Evolutionary conservation across 805 yeast species (phyloP), one percentile per base, ranked within the genome.

Genomic region (Lachancea waltii): DNA sequence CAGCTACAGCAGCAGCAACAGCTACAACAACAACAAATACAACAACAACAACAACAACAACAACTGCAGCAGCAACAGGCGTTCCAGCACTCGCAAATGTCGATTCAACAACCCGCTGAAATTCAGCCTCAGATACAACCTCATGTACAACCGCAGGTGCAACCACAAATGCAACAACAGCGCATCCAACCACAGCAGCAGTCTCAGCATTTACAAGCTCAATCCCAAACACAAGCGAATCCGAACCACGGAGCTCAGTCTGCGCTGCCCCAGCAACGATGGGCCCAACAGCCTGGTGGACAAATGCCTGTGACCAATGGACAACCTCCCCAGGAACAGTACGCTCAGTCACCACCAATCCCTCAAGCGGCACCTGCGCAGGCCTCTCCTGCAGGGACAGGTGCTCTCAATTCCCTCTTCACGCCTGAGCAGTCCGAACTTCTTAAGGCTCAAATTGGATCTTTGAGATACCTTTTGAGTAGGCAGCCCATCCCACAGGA

Each of bases 381-480:
- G 13, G n/a, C 20, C 10, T 7, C 26, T 5, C 26, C 40, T 14
- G 15, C n/a, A 3, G 26, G 27, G 9, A 8, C 24, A 17, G 35
- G 25, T 8, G 18, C 38, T 5, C 33, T 23, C 7, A 23, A 23
- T 11, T 17, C 30, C 10, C 34, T 53, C 14, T 58, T 58, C 31
- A 53, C 59, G 1, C 36, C 47, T 7, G 57, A 53, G 36, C 63
- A 60, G 31, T 56, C 63, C 2, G 48, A 50, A 15, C 40, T 60
- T 24, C 41, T 60, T 33, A 58, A 53, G 42, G 63, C 64, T 5
- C 64, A 60, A 33, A 59, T 60, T n/a, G 51, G 60, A 10, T 51
- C 64, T n/a, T 42, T 60, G 33, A 58, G 58, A 36, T 53, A 51
- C 25, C 38, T 60, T 13, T 55, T 57, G 3, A 54, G 51, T 21